Evolutionary conservation across 768 basidiomycete species (phyloP), one percentile per base, ranked within the genome.

Genomic region (Tricholoma flavovirens): DNA sequence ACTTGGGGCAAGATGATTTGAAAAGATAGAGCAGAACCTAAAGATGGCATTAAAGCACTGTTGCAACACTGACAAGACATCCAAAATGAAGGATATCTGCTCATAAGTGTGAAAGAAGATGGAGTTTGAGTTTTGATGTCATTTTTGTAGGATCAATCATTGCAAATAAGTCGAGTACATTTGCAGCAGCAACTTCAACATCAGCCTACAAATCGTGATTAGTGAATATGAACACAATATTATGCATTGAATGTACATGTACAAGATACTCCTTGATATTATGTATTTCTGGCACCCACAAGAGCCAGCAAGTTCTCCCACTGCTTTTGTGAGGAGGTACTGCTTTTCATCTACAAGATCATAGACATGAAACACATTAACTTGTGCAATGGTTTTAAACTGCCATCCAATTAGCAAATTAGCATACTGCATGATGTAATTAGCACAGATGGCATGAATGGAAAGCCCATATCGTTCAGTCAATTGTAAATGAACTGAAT

Each of bases 1-100:
- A 40, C 78, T 77, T 9, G 77, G 76, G 0, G 76, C 72, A 14
- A 68, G 70, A 30, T 75, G 77, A 52, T 80, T 80, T 9, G 69
- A 72, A 22, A 70, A 61, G 24, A 79, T 64, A 2, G 72, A 76
- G 45, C 73, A 75, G 14, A 64, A 56, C 0, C 74, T 65, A 49
- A 78, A 77, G 7, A 80, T 62, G 5, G 69, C 69, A 61, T 80
- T 78, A 58, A 67, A 80, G 49, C 65, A 68, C 56, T 0, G 72
- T 71, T 29, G 71, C 63, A 33, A 67, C 59, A 0, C 71, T 61
- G n/a, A 75, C 59, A 0, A 67, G 48, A n/a, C 74, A 74, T 9
- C 75, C 74, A 56, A 73, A 73, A 0, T 65, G 65, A 1, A 40
- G n/a, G 3, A 74, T 71, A 56, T 77, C 73, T 8, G 69, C 66